Evolutionary conservation across 768 basidiomycete species (phyloP).

Genomic region (Agaricus blazei): DNA sequence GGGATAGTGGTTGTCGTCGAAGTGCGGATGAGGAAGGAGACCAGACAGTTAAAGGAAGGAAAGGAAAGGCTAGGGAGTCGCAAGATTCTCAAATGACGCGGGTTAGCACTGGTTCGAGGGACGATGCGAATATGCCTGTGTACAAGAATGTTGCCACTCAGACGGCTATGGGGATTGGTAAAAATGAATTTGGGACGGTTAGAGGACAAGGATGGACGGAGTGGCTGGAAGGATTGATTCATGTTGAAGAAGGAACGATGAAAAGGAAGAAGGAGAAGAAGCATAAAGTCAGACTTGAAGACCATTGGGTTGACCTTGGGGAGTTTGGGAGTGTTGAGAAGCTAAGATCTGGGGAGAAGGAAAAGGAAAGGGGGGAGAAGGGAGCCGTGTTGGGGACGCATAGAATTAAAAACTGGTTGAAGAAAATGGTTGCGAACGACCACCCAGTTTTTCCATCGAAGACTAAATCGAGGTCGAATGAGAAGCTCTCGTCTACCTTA

Average conservation of each 20-base stretch:
- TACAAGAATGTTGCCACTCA: slow-evolving; percentile 2
- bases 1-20: neutral
- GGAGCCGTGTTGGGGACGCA: slow-evolving; percentile 32
- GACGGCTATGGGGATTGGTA: slow-evolving; percentile 1
- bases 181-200: neutral
- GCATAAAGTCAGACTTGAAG: slow-evolving; percentile 28
- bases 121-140: too few species aligned
- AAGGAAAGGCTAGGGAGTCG: slow-evolving; percentile 1
- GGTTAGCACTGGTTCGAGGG: slow-evolving; percentile 1
- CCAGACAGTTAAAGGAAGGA: neutral
- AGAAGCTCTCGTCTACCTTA: neutral
- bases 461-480: slow-evolving; percentile 9
- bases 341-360: slow-evolving; percentile 10
- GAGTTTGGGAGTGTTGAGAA: slow-evolving; percentile 12
- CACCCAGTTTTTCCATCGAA: slow-evolving; percentile 13
- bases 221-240: slow-evolving; percentile 7
- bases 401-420: slow-evolving; percentile 60
- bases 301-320: slow-evolving; percentile 9
- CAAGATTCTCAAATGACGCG: slow-evolving; percentile 8
- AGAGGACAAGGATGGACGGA: slow-evolving; percentile 6
- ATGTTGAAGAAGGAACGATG: slow-evolving; percentile 10
- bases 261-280: slow-evolving; percentile 39
- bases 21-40: neutral
- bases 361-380: slow-evolving; percentile 19
- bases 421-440: slow-evolving; percentile 46